phyloP scores from a whole-genome alignment of 306 rosid species.

The Trifolium fragiferum region DNA sequence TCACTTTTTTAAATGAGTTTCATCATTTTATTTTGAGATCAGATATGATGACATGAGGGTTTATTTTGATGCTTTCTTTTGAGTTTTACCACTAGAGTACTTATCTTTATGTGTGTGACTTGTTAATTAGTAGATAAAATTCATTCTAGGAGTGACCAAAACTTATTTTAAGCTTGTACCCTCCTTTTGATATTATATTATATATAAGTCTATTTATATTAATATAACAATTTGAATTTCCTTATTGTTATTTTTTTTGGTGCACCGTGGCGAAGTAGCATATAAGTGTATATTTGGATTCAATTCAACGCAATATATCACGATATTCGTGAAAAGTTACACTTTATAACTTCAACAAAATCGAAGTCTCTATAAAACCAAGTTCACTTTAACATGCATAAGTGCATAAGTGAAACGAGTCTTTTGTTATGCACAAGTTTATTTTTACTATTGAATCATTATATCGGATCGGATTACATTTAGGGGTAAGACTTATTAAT shows the following conservation, averaged over 20 bases:
- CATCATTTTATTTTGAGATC: slow-evolving; percentile 38
- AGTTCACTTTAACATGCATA: no score
- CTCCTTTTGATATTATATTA: slow-evolving; percentile 14
- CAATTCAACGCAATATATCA: no score
- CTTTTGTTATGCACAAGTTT: no score
- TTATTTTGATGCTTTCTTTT: slow-evolving; percentile 44
- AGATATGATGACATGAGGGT: slow-evolving; percentile 45
- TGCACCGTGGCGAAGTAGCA: no score
- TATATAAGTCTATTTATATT: slow-evolving; percentile 21
- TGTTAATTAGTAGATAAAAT: slow-evolving; percentile 40
- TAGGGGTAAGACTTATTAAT: no score
- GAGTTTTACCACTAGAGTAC: slow-evolving; percentile 27
- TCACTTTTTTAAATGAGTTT: slow-evolving; percentile 43
- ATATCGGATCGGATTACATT: no score
- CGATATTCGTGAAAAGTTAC: no score
- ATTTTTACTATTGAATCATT: no score
- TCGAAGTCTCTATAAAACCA: no score
- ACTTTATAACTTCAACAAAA: no score
- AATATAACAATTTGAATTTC: slow-evolving; percentile 1
- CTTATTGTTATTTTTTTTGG: neutral
- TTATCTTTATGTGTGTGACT: slow-evolving; percentile 44
- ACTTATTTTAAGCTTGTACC: slow-evolving; percentile 40
- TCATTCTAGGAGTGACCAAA: slow-evolving; percentile 43
- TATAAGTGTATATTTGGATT: no score
- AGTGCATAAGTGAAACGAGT: no score